A percentile compares a stretch with the other conserved stretches of the same genome.
Conservation (phyloP, 179 eudicot species). For the Patellifolia procumbens region DNA sequence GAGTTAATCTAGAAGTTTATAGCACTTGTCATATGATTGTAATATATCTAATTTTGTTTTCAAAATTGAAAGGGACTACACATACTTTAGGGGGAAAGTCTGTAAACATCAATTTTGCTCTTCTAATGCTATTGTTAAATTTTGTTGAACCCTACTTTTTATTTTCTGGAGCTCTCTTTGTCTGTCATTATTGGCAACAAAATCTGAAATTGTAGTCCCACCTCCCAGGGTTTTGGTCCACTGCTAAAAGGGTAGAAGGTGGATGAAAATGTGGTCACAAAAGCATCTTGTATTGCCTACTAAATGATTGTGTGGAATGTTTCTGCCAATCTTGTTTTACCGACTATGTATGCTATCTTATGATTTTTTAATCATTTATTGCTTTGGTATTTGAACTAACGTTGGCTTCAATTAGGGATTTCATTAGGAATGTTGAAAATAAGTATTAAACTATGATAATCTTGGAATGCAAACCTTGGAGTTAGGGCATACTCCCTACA, state of each 20-base stretch:
- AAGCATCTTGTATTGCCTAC: background rate
- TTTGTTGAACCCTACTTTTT: slow-evolving; percentile 19
- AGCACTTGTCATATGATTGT: slow-evolving; percentile 28
- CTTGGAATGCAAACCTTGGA: too few relatives aligned
- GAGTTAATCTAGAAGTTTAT: background rate
- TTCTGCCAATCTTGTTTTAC: slow-evolving; percentile 1
- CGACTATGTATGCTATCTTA: background rate
- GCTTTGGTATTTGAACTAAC: background rate
- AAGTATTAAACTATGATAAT: too few relatives aligned
- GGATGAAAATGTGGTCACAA: slow-evolving; percentile 22
- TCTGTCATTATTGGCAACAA: slow-evolving; percentile 31
- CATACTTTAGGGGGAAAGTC: background rate
- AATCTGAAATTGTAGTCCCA: slow-evolving; percentile 16
- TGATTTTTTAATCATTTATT: slow-evolving; percentile 10
- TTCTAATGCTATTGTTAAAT: background rate
- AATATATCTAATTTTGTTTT: slow-evolving; percentile 24
- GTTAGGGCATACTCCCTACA: too few relatives aligned
- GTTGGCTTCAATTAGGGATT: background rate
- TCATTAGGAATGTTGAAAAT: background rate
- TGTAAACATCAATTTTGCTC: slow-evolving; percentile 13
- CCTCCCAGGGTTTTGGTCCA: slow-evolving; percentile 25
- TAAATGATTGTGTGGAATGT: slow-evolving; percentile 20
- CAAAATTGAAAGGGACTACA: slow-evolving; percentile 22
- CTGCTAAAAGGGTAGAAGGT: slow-evolving; percentile 2
- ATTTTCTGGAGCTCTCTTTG: slow-evolving; percentile 24